Conservation (phyloP, 169 alveolate genomes). For the Eimeria praecox region DNA sequence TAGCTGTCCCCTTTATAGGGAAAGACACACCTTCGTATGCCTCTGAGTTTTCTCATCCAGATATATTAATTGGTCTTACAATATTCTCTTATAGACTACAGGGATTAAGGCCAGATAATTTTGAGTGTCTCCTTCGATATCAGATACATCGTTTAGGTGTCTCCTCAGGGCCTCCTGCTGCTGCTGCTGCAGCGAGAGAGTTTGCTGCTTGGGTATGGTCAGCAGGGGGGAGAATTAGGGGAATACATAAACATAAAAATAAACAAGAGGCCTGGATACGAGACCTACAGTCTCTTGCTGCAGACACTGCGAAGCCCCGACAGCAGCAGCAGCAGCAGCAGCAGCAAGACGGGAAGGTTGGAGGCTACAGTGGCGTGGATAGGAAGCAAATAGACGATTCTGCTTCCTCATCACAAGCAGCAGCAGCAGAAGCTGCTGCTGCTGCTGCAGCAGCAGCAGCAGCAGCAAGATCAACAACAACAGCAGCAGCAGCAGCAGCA, state of each 20-base stretch:
- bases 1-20: conserved; percentile 96
- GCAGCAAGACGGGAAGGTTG: neutral
- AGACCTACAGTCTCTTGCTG: neutral
- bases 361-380: neutral
- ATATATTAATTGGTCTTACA: conserved; percentile 94
- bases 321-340: conserved; percentile 54
- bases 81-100: conserved; percentile 92
- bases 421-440: neutral
- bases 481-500: conserved; percentile 12
- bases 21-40: conserved; percentile 95
- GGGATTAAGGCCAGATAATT: conserved; percentile 93
- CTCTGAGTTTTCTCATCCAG: conserved; percentile 96
- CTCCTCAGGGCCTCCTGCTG: conserved; percentile 54
- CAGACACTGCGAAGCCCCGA: neutral
- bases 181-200: conserved; percentile 73
- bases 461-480: conserved; percentile 4
- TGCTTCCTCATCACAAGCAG: neutral
- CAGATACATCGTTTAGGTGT: conserved; percentile 65
- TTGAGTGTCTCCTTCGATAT: conserved; percentile 83
- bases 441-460: neutral
- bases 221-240: conserved; percentile 87
- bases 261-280: neutral
- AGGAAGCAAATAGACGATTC: neutral
- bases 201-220: conserved; percentile 83
- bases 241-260: neutral